Evolutionary conservation across 208 protist genomes (phyloP), one percentile per base, ranked within the genome.

Genomic region (Leishmania gerbilli): DNA sequence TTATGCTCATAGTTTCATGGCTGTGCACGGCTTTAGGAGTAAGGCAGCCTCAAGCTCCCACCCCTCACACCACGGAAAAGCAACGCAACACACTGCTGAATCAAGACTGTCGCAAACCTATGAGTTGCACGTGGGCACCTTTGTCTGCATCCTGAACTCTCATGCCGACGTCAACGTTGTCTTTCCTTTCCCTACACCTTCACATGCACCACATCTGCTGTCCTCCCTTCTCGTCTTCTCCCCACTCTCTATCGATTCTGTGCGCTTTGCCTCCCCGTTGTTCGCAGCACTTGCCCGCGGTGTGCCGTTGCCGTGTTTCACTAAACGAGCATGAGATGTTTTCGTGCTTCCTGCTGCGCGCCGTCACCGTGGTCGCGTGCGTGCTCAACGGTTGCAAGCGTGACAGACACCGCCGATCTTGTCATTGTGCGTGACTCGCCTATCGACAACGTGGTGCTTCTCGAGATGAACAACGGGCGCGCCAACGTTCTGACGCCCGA

Each of bases 391-490:
- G 51, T 75, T 13, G 51, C 42, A 37, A 40, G 68, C 49, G 47
- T 19, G n/a, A 3, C 5, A 21, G 21, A 17, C 9, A 21, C 72
- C 11, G 24, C 31, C 2, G 82, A 80, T 15, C 71, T 90, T 1
- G 80, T 93, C 2, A 80, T 82, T 3, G 86, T 88, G 5, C 78
- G 74, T 24, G 89, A 92, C 49, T 92, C 92, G 0, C 87, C 91
- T 0, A 60, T 95, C 5, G 84, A 92, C 8, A 75, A 80, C 27
- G 88, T 96, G 0, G 84, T 87, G 56, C 79, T 94, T 31, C 13
- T 96, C 42, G 79, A 89, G 8, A 87, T 96, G 89, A 92, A 90
- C 74, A 84, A 80, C 65, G 84, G 84, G n/a, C 67, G 78, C 17
- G 80, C 75, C 15, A 94, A 94, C 79, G 76, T 90, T 45, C 85